These are phyloP conservation scores for Colletotrichum sp. DNA, from an alignment of 2,329 filamentous ascomycete species.

Conservation along the genomic window DNA sequence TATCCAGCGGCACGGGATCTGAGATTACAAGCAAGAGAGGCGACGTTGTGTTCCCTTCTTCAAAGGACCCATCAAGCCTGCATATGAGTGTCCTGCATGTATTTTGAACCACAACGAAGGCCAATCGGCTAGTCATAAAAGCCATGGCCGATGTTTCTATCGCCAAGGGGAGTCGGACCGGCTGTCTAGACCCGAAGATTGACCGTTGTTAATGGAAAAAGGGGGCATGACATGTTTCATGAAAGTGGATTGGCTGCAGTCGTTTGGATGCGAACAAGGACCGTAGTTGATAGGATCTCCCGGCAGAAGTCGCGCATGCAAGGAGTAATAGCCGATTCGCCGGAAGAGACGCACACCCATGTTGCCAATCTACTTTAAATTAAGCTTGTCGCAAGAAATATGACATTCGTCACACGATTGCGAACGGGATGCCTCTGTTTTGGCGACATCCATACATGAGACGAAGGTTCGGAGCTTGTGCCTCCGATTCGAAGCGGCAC, in stretches of 20 bases:
- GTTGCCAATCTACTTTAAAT: slow-evolving; percentile 2
- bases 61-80: not conserved
- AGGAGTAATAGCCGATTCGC: not conserved
- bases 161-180: not conserved
- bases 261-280: not conserved
- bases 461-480: not conserved
- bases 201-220: not conserved
- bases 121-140: not conserved
- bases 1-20: not conserved
- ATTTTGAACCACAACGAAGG: not conserved
- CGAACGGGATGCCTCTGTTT: not conserved
- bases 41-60: not conserved
- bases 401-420: not conserved
- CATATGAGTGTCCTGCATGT: no score
- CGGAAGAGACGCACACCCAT: not conserved
- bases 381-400: not conserved
- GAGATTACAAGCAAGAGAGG: not conserved
- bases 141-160: not conserved
- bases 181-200: not conserved
- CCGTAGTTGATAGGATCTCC: not conserved
- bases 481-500: not conserved
- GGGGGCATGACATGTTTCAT: not conserved
- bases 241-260: not conserved
- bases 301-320: not conserved
- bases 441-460: not conserved